Conservation (phyloP, 805 yeast genomes). For the Blastobotrys terrestris region DNA sequence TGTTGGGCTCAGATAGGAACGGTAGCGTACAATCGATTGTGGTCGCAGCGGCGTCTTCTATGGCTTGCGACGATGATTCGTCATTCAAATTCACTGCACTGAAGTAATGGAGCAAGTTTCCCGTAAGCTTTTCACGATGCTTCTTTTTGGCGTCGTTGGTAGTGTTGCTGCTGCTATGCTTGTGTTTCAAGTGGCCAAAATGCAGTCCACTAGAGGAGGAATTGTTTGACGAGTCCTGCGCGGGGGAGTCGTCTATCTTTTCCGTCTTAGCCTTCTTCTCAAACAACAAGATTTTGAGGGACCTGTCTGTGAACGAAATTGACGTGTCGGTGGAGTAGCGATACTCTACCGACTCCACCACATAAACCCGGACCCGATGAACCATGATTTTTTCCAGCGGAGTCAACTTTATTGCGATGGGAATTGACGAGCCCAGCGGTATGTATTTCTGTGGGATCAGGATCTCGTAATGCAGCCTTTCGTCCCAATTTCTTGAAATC, state of each 20-base stretch:
- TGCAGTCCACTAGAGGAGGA: not conserved
- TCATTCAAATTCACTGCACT: not conserved
- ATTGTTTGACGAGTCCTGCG: not conserved
- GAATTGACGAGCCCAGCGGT: slow-evolving; percentile 75
- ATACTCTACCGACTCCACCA: slow-evolving; percentile 87
- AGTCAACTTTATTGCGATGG: slow-evolving; percentile 73
- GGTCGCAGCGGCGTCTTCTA: slow-evolving; percentile 8
- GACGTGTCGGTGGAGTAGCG: slow-evolving; percentile 86
- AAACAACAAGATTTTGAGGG: slow-evolving; percentile 41
- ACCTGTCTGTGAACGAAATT: slow-evolving; percentile 45
- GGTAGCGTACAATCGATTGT: slow-evolving; percentile 14
- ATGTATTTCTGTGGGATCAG: slow-evolving; percentile 85
- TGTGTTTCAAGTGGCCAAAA: not conserved
- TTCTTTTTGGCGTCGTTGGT: not conserved
- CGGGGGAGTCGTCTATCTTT: not conserved
- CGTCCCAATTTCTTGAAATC: slow-evolving; percentile 89
- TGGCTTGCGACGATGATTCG: not conserved
- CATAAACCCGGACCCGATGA: slow-evolving; percentile 76
- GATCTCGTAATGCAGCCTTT: slow-evolving; percentile 81
- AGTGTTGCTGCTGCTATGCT: not conserved
- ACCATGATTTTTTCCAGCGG: slow-evolving; percentile 85
- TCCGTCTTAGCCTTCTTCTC: slow-evolving; percentile 48
- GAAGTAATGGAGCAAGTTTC: slow-evolving; percentile 9
- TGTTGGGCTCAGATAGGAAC: slow-evolving; percentile 9
- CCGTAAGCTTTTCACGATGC: slow-evolving; percentile 6